Base-by-base conservation (phyloP, 2,329 filamentous ascomycete genomes). In the Hymenoscyphus repandus region DNA sequence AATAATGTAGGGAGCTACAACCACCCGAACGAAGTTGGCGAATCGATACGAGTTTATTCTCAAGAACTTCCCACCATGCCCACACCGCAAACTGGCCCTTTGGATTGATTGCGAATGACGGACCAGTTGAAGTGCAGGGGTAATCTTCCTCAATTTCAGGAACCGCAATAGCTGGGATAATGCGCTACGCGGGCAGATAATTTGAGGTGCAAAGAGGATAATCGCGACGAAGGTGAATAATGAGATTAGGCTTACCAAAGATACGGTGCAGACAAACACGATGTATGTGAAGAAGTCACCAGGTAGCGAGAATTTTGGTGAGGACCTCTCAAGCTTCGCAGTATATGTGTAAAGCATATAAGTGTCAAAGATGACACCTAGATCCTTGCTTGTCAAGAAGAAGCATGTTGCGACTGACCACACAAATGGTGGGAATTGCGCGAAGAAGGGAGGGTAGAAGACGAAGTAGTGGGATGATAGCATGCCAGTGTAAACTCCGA, bases 281-380 rank as follows among this genome's bases (percentile, higher is more conserved):
- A 86, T 67, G 65, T 86, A 88, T 51, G 75, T 74, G 63, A 86
- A 78, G 66, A 85, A 87, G 61, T 85, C 80, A 61, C 82, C 85
- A 13, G 82, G 79, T 55, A 75, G 69, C 48, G 71, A 71, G 63
- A 88, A 86, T 45, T 82, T 76, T 40, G 78, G 69, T 18, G 81
- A 82, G 54, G 75, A 75, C 34, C 68, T 75, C 70, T 88, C 85
- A 47, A 86, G 72, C 52, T 74, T 74, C 62, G 77, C 83, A 59
- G 77, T 76, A 70, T 87, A 87, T 59, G 75, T 82, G 68, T 80
- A 88, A 56, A 87, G 68, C 65, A 86, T 83, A 70, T 86, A 87
- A 44, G 86, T 80, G 66, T 88, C 85, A 66, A 87, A 74, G 46
- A 88, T 62, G 54, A 88, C 78, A 38, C 69, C 56, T 17, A 71